These are phyloP conservation scores for Sporothrix globosa DNA, from an alignment of 2,329 filamentous ascomycete species.

Conservation along the genomic window DNA sequence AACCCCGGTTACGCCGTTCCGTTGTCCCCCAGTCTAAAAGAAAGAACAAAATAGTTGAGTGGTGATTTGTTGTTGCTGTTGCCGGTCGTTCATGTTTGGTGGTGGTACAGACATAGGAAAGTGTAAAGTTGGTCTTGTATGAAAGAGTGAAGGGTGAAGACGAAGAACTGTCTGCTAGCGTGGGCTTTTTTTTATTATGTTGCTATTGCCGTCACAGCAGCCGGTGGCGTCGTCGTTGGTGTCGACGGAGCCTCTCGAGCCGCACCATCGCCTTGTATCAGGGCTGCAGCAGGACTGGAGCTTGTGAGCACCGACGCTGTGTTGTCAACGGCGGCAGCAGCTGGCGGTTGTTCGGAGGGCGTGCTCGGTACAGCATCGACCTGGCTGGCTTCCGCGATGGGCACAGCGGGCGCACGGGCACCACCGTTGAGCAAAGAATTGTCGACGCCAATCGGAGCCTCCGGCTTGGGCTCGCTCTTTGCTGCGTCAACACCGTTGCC, in stretches of 20 bases:
- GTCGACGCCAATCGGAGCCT: neutral
- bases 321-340: neutral
- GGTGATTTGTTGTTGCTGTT: constrained; percentile 23
- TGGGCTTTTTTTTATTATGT: constrained; percentile 1
- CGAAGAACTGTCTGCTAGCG: neutral
- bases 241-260: neutral
- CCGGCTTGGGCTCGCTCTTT: neutral
- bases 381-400: neutral
- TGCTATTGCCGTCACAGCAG: neutral
- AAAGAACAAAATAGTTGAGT: neutral
- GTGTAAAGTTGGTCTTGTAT: neutral
- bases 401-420: neutral
- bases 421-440: neutral
- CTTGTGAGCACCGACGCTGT: neutral
- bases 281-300: neutral
- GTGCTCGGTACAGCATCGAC: neutral
- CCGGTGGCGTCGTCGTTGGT: neutral
- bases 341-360: constrained; percentile 7
- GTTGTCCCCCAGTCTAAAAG: neutral
- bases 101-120: constrained; percentile 25
- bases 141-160: neutral
- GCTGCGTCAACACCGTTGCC: neutral
- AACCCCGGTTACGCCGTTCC: neutral
- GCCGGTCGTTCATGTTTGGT: neutral
- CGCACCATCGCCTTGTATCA: neutral